phyloP scores from a whole-genome alignment of 306 rosid genomes.

The Macrotyloma uniflorum region DNA sequence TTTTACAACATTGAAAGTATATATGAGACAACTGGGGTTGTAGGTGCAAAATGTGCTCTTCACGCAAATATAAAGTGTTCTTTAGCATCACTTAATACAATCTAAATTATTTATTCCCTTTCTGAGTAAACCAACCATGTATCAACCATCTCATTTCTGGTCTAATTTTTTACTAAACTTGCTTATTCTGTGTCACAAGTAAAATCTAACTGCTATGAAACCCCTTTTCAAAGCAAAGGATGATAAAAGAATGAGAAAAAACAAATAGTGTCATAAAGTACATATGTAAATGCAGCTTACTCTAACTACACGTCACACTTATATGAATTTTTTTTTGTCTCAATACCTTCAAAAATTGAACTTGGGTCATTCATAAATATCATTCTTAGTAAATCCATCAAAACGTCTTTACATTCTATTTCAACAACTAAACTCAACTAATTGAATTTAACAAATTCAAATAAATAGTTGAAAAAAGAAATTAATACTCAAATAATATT shows the following conservation, averaged over 20 bases:
- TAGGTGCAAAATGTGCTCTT: neutral
- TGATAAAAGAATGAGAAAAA: neutral
- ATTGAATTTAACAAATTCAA: neutral
- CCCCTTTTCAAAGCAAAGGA: neutral
- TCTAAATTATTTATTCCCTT: neutral
- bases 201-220: neutral
- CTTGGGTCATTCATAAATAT: too few relatives aligned
- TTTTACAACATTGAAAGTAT: slow-evolving; percentile 16
- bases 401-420: too few relatives aligned
- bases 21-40: neutral
- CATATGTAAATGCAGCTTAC: neutral
- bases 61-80: neutral
- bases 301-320: neutral
- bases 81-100: neutral
- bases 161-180: neutral
- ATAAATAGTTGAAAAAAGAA: neutral
- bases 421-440: neutral
- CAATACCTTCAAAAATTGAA: too few relatives aligned
- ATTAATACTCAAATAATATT: neutral
- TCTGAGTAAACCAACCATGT: neutral
- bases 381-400: too few relatives aligned
- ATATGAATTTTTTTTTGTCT: too few relatives aligned
- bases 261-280: neutral
- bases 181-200: neutral
- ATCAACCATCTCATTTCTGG: slow-evolving; percentile 11